These are phyloP conservation scores for Amanita jacksonii DNA, from an alignment of 768 basidiomycete species.

Conservation along the genomic window DNA sequence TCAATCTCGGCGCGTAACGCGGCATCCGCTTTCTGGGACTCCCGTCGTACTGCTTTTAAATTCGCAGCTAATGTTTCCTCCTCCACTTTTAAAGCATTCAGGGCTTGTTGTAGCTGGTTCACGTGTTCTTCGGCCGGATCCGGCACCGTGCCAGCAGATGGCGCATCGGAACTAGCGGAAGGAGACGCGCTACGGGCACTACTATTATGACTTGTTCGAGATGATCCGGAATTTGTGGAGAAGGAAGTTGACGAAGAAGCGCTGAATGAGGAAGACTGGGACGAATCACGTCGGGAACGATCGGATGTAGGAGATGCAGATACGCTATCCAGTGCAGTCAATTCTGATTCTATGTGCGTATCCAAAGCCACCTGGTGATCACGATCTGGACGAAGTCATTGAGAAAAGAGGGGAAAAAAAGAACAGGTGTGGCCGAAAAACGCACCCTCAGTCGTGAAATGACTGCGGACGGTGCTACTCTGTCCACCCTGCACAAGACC, in stretches of 20 bases:
- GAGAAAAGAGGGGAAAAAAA: not conserved
- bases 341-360: conserved; percentile 25
- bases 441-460: conserved; percentile 61
- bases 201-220: conserved; percentile 7
- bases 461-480: conserved; percentile 37
- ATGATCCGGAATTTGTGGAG: conserved; percentile 1
- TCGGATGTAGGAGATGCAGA: conserved; percentile 26
- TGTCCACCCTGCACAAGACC: conserved; percentile 58
- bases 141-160: conserved; percentile 18
- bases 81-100: conserved; percentile 55
- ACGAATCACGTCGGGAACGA: conserved; percentile 10
- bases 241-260: conserved; percentile 9
- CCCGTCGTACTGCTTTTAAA: conserved; percentile 71
- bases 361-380: conserved; percentile 24
- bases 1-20: conserved; percentile 80
- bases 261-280: conserved; percentile 12
- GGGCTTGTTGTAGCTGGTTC: conserved; percentile 53
- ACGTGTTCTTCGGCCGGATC: conserved; percentile 61
- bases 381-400: conserved; percentile 14
- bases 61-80: conserved; percentile 56
- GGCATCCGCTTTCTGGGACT: conserved; percentile 77
- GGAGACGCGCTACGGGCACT: conserved; percentile 18
- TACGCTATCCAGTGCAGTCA: conserved; percentile 19
- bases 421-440: conserved; percentile 10
- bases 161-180: conserved; percentile 9